These are phyloP conservation scores for Pachyrhizus erosus DNA, from an alignment of 306 rosid genomes.

Conservation along the genomic window DNA sequence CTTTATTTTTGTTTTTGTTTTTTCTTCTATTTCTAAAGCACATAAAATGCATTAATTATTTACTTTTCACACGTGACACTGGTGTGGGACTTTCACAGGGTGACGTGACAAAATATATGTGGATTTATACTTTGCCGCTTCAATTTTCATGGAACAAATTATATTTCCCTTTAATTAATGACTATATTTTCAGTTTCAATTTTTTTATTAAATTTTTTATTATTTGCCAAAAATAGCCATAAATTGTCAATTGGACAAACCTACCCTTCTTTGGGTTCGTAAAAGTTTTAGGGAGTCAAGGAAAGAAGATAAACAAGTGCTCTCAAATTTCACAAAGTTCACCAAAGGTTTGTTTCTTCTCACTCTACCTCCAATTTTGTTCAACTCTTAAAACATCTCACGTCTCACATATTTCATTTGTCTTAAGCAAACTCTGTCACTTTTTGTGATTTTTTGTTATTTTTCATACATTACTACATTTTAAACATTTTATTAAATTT, in stretches of 20 bases:
- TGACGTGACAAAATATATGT: too few relatives aligned
- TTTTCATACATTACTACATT: background rate
- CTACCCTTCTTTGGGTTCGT: background rate
- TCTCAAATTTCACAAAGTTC: background rate
- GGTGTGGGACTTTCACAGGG: background rate
- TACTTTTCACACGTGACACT: background rate
- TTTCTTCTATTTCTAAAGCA: background rate
- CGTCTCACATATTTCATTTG: background rate
- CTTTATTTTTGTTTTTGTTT: too few relatives aligned
- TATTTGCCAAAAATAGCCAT: background rate
- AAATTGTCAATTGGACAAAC: conserved; percentile 1
- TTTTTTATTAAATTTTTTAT: background rate
- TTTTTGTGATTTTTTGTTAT: background rate
- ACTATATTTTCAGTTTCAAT: background rate
- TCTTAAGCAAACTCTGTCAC: background rate
- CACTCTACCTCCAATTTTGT: background rate
- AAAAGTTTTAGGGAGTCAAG: background rate
- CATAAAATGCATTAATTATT: background rate
- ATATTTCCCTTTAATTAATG: background rate
- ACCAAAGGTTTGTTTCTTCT: background rate
- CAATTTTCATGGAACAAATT: background rate
- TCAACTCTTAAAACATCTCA: background rate
- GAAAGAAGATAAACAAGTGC: background rate
- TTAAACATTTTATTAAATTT: background rate
- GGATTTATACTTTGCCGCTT: background rate